Base-by-base conservation (phyloP, 805 yeast species). In the Sungouiella thailandica region DNA sequence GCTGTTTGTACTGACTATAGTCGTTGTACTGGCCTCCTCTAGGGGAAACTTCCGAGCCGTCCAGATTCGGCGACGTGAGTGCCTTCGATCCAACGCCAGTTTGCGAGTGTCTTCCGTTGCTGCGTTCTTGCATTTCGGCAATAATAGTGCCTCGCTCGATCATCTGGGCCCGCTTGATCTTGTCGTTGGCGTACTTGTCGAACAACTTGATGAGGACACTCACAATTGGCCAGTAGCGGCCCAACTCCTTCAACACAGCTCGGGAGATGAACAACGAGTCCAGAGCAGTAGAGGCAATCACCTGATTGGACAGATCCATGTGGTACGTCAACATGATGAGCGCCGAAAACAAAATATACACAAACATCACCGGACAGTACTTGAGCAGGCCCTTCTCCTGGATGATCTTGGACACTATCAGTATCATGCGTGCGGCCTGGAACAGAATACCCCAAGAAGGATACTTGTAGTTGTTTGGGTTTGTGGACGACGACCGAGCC, bases 381-480 rank as follows among this genome's bases (percentile, higher is more conserved):
- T 57, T 59, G 34, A 79, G 52, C 44, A 74, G 74, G 34, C 68
- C 66, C 26, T 69, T 65, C 28, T 69, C 72, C 25, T 68, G 46
- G 37, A 83, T 45, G 37, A 74, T 77, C 31, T 78, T 77, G 18
- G 76, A 68, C 35, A 84, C 78, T 27, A 74, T 65, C 4, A 83
- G 72, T 41, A 83, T 77, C 76, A 81, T 78, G 47, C 84, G 75
- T 1, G 93, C 87, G 1, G 89, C 84, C 55, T 81, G 86, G 65
- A 82, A 83, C 2, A 87, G 83, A 37, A 83, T 80, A 7, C 88
- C 85, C 81, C 85, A 78, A n/a, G 83, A 74, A 5, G 86, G 85
- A 51, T 77, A 78, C 44, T 52, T 66, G 58, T 58, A 68, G 49
- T 64, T 68, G 42, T 55, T 60, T 11, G 70, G 68, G 34, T 57